phyloP scores from a whole-genome alignment of 176 grass and related monocot genomes.

The Avena insularis region DNA sequence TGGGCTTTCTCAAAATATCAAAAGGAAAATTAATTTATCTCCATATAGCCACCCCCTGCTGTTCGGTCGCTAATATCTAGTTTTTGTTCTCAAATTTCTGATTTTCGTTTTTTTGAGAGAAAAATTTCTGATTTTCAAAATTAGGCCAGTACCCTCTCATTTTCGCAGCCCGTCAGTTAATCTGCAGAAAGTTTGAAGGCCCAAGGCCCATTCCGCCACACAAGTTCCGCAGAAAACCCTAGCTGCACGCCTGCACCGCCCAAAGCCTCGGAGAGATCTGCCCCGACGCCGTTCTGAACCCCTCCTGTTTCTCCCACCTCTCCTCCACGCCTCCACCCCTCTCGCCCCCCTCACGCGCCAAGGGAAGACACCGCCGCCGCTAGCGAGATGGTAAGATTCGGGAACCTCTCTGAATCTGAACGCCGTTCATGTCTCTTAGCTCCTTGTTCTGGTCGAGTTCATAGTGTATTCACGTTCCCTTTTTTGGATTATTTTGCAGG shows the following conservation, averaged over 20 bases:
- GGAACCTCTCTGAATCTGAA: background rate
- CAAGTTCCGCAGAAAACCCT: constrained; percentile 6
- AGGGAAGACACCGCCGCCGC: background rate
- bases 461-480: background rate
- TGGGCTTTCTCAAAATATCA: too few species aligned
- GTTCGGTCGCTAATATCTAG: too few species aligned
- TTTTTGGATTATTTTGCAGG: constrained; percentile 30
- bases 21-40: too few species aligned
- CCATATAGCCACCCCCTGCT: too few species aligned
- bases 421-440: background rate
- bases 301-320: background rate
- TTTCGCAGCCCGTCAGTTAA: background rate
- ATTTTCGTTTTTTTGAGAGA: too few species aligned
- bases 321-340: background rate
- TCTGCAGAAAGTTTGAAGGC: background rate
- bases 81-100: too few species aligned
- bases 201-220: background rate
- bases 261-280: background rate
- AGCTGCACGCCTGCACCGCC: background rate
- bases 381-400: constrained; percentile 17
- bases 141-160: background rate
- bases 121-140: too few species aligned
- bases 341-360: background rate
- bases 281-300: constrained; percentile 13
- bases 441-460: background rate